Evolutionary conservation across 129 eudicot genomes (phyloP).

Genomic region (Erigeron canadensis): DNA sequence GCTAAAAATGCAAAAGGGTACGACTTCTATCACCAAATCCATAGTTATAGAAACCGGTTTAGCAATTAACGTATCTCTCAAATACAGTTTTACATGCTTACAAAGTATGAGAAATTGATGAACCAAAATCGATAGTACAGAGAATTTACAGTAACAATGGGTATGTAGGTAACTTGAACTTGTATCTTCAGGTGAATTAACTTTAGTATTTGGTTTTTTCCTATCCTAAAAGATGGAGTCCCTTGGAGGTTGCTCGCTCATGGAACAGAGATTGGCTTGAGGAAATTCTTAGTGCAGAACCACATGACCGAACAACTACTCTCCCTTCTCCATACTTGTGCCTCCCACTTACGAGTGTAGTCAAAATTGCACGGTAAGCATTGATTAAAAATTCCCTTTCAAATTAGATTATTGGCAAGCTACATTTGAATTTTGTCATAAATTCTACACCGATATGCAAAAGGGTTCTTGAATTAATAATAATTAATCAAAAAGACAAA

Average conservation of each 20-base stretch:
- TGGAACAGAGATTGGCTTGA: constrained; percentile 86
- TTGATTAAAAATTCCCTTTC: not conserved
- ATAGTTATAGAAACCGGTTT: not conserved
- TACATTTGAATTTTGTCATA: constrained; percentile 6
- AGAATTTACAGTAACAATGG: not conserved
- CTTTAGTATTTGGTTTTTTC: not conserved
- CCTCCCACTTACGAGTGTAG: constrained; percentile 87
- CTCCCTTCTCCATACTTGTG: constrained; percentile 81
- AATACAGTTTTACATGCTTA: not conserved
- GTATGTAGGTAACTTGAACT: not conserved
- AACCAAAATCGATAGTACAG: not conserved
- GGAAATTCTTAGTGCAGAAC: constrained; percentile 53
- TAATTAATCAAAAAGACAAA: too few species aligned
- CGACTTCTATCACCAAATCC: constrained; percentile 16
- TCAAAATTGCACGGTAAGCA: constrained; percentile 75
- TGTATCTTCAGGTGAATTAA: not conserved
- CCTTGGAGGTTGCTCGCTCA: constrained; percentile 87
- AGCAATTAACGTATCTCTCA: not conserved
- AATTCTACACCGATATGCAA: not conserved
- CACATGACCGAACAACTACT: constrained; percentile 34
- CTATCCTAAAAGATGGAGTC: constrained; percentile 61
- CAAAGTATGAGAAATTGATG: constrained; percentile 1
- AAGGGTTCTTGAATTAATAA: not conserved
- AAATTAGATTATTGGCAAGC: constrained; percentile 2
- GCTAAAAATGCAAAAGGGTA: constrained; percentile 85